Base-by-base conservation (phyloP, 1,284 basidiomycete genomes). In the Sutorius eximius region DNA sequence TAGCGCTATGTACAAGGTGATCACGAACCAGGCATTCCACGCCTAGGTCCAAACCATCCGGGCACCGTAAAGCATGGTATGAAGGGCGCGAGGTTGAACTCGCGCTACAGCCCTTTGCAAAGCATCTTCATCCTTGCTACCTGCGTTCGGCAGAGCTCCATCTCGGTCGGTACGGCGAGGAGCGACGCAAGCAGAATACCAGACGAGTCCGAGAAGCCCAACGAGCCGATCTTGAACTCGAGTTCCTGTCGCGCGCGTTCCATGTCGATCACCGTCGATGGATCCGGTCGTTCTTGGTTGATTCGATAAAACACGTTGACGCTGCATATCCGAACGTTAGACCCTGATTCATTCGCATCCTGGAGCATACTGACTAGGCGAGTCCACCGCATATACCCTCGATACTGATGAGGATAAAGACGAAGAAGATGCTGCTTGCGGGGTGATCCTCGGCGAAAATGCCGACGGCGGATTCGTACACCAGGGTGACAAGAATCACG, bases 371-470 rank as follows among this genome's bases (percentile, higher is more conserved):
- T 69, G 64, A 91, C 89, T 95, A 96, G n/a, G 91, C 91, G n/a
- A 89, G 76, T 2, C 93, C 93, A 43, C 93, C 93, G 60, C 93
- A 95, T 40, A 95, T 78, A 8, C 93, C 93, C 68, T 95, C 93
- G 12, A 93, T 63, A 57, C 86, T 85, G 61, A 95, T 86, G 45
- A 95, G 78, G n/a, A 84, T 54, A 69, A 93, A 93, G 2, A 93
- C 85, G 22, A 85, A 69, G 11, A 77, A 69, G 61, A 93, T 84
- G 53, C 82, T 86, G 37, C 77, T 63, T 41, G 77, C 80, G 51
- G 81, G 75, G n/a, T 74, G 70, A 7, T 77, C 73, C 5, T 76
- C 75, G 3, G 78, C 70, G 67, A 87, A 85, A 53, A 91, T 73
- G 3, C 88, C 89, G 5, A 82, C 66, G 0, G 83, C 85, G 3